These are phyloP conservation scores for Fusarium transvaalense DNA, from an alignment of 2,329 filamentous ascomycete genomes.

Conservation along the genomic window DNA sequence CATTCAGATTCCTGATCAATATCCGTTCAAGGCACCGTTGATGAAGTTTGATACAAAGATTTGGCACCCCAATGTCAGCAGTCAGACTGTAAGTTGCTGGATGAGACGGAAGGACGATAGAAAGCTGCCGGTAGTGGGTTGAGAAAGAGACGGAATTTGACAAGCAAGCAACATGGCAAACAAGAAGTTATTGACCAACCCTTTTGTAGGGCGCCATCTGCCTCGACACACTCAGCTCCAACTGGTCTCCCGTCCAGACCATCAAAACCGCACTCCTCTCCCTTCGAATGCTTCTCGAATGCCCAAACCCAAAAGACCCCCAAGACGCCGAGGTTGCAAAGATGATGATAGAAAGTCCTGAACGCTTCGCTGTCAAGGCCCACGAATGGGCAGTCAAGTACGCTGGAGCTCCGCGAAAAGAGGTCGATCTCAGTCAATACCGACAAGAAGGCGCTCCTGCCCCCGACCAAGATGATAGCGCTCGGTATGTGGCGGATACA, in stretches of 20 bases:
- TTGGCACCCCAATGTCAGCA: conserved; percentile 98
- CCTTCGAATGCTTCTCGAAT: conserved; percentile 91
- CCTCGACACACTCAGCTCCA: conserved; percentile 87
- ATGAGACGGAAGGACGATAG: no score
- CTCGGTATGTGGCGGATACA: conserved; percentile 48
- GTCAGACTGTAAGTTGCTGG: conserved; percentile 79
- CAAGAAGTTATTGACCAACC: conserved; percentile 27
- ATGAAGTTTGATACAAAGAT: conserved; percentile 95
- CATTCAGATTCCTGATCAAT: conserved; percentile 87
- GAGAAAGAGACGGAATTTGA: background rate
- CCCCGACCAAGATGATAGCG: conserved; percentile 29
- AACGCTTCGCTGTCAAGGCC: conserved; percentile 83
- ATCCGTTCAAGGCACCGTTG: conserved; percentile 90
- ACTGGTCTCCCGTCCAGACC: conserved; percentile 96
- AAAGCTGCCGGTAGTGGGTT: background rate
- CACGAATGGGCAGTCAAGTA: conserved; percentile 90
- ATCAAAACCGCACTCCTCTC: conserved; percentile 96
- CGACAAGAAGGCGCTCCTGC: conserved; percentile 64
- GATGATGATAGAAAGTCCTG: conserved; percentile 85
- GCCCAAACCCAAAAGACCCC: conserved; percentile 94
- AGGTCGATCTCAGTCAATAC: conserved; percentile 57
- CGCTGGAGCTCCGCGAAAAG: conserved; percentile 76
- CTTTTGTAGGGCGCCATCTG: conserved; percentile 88
- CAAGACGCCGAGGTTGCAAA: conserved; percentile 95
- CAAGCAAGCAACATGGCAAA: background rate